A percentile compares a stretch with the other conserved stretches of the same genome.
These are phyloP conservation scores for Epicoccum sorghinum DNA, from an alignment of 2,329 filamentous ascomycete genomes.

Conservation along the genomic window DNA sequence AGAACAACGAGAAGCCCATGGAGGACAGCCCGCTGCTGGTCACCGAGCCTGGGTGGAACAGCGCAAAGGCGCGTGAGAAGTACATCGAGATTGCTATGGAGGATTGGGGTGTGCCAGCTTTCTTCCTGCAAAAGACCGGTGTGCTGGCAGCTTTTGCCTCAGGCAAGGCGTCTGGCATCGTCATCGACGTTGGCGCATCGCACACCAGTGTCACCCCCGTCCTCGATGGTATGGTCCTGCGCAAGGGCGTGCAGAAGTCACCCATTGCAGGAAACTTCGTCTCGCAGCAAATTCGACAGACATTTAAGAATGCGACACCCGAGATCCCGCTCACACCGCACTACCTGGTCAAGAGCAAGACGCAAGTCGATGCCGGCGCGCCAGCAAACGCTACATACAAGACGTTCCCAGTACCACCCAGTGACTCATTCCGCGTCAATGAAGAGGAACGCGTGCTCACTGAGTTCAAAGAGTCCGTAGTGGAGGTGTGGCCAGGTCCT, in stretches of 20 bases:
- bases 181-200: constrained; percentile 88
- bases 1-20: constrained; percentile 72
- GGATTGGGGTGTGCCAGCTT: constrained; percentile 92
- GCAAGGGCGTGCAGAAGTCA: constrained; percentile 83
- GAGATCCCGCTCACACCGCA: constrained; percentile 81
- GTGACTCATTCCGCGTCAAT: constrained; percentile 76
- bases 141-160: constrained; percentile 91
- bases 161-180: constrained; percentile 90
- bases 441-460: constrained; percentile 93
- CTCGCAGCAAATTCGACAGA: constrained; percentile 81
- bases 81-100: constrained; percentile 97
- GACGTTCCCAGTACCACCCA: constrained; percentile 66
- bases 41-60: constrained; percentile 94
- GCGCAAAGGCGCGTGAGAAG: constrained; percentile 85
- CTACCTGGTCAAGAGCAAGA: constrained; percentile 87
- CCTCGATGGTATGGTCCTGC: constrained; percentile 92
- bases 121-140: constrained; percentile 88
- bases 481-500: constrained; percentile 89
- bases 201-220: constrained; percentile 89
- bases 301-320: constrained; percentile 72
- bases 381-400: constrained; percentile 78
- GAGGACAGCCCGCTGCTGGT: constrained; percentile 89
- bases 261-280: constrained; percentile 88
- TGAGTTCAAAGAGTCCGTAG: constrained; percentile 97
- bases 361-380: constrained; percentile 82